Percentiles rank a stretch among this genome's conserved stretches.
Conservation (phyloP, 208 protist genomes). For the Acanthamoeba lenticulata region DNA sequence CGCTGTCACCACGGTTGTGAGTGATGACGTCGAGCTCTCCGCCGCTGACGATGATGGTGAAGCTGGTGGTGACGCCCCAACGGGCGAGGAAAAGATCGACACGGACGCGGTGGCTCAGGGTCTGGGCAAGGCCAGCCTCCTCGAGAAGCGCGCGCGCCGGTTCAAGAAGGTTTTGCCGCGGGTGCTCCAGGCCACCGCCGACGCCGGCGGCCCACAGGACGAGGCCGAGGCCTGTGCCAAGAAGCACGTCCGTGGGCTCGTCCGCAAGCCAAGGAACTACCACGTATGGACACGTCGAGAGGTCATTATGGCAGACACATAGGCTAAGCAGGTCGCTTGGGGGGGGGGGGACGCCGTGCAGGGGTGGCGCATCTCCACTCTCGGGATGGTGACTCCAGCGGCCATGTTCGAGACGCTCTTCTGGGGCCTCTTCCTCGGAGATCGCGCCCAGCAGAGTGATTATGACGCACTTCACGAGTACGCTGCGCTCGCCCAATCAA, state of each 20-base stretch:
- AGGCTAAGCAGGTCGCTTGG: too few species aligned
- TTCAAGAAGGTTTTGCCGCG: conserved; percentile 42
- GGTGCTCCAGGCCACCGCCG: not conserved
- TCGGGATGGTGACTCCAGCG: conserved; percentile 25
- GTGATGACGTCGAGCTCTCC: not conserved
- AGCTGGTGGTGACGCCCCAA: not conserved
- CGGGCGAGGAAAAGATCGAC: not conserved
- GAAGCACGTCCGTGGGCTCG: not conserved
- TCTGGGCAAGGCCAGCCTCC: conserved; percentile 17
- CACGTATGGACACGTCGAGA: conserved; percentile 2
- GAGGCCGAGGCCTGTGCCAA: not conserved
- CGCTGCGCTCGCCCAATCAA: not conserved
- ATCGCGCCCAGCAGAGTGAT: not conserved
- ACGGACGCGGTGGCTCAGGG: not conserved
- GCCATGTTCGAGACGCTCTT: not conserved
- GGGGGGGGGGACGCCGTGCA: too few species aligned
- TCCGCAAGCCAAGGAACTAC: not conserved
- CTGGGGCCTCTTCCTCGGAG: conserved; percentile 32
- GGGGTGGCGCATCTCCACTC: conserved; percentile 22
- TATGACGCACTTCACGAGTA: not conserved
- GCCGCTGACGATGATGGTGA: not conserved
- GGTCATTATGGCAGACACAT: not conserved
- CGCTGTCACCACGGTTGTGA: not conserved
- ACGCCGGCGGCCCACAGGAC: not conserved
- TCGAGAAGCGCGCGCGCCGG: conserved; percentile 13